Percentiles rank a stretch among this genome's conserved stretches.
Evolutionary conservation across 139 green algal genomes (phyloP).

Genomic region (Micractinium conductrix): DNA sequence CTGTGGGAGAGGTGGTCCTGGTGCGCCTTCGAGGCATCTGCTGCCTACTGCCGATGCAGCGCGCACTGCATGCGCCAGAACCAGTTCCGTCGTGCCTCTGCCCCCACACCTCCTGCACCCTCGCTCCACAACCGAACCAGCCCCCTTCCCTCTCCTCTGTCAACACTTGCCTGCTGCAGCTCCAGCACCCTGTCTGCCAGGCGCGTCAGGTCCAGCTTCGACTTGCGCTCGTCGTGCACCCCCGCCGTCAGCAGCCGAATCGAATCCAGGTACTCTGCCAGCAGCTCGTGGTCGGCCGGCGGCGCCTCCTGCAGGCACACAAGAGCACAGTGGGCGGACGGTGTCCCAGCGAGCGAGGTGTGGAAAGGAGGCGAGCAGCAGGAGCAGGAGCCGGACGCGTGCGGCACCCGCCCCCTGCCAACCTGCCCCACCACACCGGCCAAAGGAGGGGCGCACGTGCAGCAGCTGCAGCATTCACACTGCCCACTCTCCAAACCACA

Average conservation of each 20-base stretch:
- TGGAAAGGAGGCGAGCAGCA: no score
- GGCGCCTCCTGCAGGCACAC: background rate
- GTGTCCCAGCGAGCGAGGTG: no score
- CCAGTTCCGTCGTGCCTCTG: background rate
- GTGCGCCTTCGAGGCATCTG: no score
- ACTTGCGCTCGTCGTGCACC: conserved; percentile 15
- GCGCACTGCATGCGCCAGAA: background rate
- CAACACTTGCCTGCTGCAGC: conserved; percentile 34
- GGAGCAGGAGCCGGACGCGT: no score
- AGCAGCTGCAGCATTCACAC: no score
- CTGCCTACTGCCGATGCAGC: background rate
- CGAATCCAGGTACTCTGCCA: conserved; percentile 47
- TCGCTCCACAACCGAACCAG: no score
- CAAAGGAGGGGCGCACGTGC: no score
- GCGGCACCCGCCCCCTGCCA: no score
- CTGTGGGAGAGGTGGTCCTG: background rate
- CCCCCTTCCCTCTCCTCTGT: no score
- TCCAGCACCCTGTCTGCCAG: conserved; percentile 33
- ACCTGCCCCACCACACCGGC: no score
- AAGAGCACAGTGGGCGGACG: no score
- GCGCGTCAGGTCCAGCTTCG: conserved; percentile 33
- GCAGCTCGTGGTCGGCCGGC: conserved; percentile 35
- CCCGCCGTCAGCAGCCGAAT: conserved; percentile 40
- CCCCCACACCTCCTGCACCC: background rate
- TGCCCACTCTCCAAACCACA: no score